Conservation (phyloP, 768 basidiomycete species). For the Hypsizygus marmoreus region DNA sequence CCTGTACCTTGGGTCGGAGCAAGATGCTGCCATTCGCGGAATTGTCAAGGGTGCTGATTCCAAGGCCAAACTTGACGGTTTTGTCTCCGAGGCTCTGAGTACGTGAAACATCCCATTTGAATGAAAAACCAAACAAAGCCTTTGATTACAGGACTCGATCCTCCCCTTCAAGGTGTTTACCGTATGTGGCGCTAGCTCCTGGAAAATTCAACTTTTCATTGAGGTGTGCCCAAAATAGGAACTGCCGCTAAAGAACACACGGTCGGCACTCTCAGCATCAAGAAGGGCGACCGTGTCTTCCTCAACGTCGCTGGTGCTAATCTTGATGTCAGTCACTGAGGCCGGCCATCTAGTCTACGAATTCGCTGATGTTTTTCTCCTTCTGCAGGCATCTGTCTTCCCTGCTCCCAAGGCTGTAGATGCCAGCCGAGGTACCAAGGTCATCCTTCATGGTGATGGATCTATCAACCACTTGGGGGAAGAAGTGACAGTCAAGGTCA, state of each 20-base stretch:
- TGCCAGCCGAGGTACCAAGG: conserved; percentile 44
- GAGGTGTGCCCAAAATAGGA: conserved; percentile 34
- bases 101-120: conserved; percentile 27
- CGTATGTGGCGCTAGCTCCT: conserved; percentile 39
- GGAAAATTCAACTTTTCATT: neutral
- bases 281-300: conserved; percentile 58
- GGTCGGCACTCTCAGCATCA: conserved; percentile 43
- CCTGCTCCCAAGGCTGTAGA: conserved; percentile 47
- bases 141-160: conserved; percentile 59
- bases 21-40: conserved; percentile 38
- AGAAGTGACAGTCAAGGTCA: conserved; percentile 56
- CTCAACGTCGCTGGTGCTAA: conserved; percentile 61
- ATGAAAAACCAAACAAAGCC: neutral
- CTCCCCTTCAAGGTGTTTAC: conserved; percentile 69
- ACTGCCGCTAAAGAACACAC: conserved; percentile 47
- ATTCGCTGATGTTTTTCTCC: neutral
- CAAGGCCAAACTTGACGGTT: conserved; percentile 49
- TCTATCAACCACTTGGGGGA: conserved; percentile 47
- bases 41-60: conserved; percentile 32
- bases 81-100: conserved; percentile 72
- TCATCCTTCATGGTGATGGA: conserved; percentile 50
- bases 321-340: conserved; percentile 54
- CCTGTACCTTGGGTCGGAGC: conserved; percentile 57
- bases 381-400: conserved; percentile 51
- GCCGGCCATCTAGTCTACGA: neutral